These are phyloP conservation scores for Collybiopsis luxurians DNA, from an alignment of 768 basidiomycete genomes.

Conservation along the genomic window DNA sequence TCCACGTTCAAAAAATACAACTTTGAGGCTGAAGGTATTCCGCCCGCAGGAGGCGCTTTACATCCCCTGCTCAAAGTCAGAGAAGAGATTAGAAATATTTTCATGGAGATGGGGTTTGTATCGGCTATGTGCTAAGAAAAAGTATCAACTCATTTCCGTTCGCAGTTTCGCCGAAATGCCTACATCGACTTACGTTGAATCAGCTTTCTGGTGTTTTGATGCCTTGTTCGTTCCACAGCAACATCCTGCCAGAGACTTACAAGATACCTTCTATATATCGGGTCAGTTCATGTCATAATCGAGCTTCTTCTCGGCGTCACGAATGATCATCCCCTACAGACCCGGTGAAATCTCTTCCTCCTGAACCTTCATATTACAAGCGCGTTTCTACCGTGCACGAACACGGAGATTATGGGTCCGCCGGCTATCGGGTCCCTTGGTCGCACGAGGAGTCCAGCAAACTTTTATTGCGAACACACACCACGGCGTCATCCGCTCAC, in stretches of 20 bases:
- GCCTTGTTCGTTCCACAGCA: slow-evolving; percentile 98
- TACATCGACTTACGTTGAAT: slow-evolving; percentile 93
- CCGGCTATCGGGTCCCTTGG: slow-evolving; percentile 98
- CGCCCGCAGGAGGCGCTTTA: slow-evolving; percentile 85
- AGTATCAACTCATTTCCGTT: neutral
- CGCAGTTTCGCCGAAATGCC: slow-evolving; percentile 97
- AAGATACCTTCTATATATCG: slow-evolving; percentile 98
- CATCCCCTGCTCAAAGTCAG: slow-evolving; percentile 97
- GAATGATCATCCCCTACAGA: slow-evolving; percentile 43
- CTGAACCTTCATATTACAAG: slow-evolving; percentile 81
- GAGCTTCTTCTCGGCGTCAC: slow-evolving; percentile 1
- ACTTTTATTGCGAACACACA: slow-evolving; percentile 93
- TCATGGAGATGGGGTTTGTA: slow-evolving; percentile 97
- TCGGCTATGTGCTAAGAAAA: neutral
- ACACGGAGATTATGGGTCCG: slow-evolving; percentile 85
- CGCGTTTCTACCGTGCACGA: slow-evolving; percentile 83
- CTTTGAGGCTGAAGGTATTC: slow-evolving; percentile 93
- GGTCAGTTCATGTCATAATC: slow-evolving; percentile 42
- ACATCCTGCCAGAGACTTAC: slow-evolving; percentile 95
- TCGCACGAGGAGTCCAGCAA: slow-evolving; percentile 88
- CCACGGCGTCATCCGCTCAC: slow-evolving; percentile 89
- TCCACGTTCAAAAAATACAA: slow-evolving; percentile 97
- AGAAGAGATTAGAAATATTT: slow-evolving; percentile 96
- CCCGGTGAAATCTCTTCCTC: slow-evolving; percentile 71
- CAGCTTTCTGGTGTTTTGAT: slow-evolving; percentile 99